Conservation (phyloP, 345 rosid species). For the Gossypium arboreum region DNA sequence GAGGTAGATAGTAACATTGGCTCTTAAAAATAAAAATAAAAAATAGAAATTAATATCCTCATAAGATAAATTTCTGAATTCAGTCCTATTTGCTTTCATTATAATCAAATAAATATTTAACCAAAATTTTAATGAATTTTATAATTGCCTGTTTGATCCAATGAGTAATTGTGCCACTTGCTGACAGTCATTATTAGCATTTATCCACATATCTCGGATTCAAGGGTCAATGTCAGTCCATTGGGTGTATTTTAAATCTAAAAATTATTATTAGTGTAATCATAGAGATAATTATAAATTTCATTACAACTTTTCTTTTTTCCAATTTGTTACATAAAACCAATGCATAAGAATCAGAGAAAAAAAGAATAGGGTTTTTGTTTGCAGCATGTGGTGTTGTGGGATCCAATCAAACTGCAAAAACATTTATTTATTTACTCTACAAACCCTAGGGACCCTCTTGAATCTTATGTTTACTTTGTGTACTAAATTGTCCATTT, state of each 20-base stretch:
- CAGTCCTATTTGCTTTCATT: no score
- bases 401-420: slow-evolving; percentile 8
- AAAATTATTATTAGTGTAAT: neutral
- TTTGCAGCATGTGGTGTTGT: neutral
- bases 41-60: no score
- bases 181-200: neutral
- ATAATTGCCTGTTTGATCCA: neutral
- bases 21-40: no score
- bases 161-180: neutral
- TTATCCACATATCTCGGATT: neutral
- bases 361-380: neutral
- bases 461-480: neutral
- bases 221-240: neutral
- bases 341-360: neutral
- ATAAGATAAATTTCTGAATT: no score
- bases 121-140: neutral
- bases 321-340: neutral
- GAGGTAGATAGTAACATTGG: no score
- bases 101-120: neutral
- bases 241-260: neutral
- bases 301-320: neutral
- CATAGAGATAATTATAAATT: neutral
- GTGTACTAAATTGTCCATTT: neutral
- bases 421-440: neutral
- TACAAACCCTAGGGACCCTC: neutral